These are phyloP conservation scores for Penicillium herquei DNA, from an alignment of 495 filamentous ascomycete species.

Conservation along the genomic window DNA sequence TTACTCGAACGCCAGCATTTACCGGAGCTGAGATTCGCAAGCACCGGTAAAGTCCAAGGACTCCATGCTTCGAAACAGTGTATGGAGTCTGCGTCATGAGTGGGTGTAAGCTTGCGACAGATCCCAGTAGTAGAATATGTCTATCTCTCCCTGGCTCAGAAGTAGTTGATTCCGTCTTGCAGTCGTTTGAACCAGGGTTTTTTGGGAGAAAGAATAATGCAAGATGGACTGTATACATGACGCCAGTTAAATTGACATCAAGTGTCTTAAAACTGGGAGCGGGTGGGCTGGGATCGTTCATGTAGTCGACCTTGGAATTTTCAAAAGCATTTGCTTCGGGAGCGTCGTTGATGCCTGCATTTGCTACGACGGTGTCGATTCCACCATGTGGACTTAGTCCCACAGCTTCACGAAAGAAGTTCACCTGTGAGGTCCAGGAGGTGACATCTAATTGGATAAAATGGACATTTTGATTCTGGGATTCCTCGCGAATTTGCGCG, in stretches of 20 bases:
- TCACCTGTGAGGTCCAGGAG: slow-evolving; percentile 13
- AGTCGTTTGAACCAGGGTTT: slow-evolving; percentile 7
- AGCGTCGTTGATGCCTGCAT: slow-evolving; percentile 10
- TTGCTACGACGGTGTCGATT: slow-evolving; percentile 13
- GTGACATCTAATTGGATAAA: slow-evolving; percentile 15
- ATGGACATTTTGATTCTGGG: slow-evolving; percentile 12
- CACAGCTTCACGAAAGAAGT: slow-evolving; percentile 10
- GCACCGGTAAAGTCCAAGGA: slow-evolving; percentile 10
- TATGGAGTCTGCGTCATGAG: slow-evolving; percentile 12
- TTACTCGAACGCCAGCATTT: slow-evolving; percentile 8
- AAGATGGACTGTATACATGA: slow-evolving; percentile 14
- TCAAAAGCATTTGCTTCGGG: slow-evolving; percentile 7
- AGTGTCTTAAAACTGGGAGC: slow-evolving; percentile 14
- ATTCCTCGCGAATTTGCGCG: slow-evolving; percentile 8
- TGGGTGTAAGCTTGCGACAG: slow-evolving; percentile 13
- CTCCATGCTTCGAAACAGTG: slow-evolving; percentile 11
- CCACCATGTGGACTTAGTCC: slow-evolving; percentile 9
- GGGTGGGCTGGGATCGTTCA: slow-evolving; percentile 11
- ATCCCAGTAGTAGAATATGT: slow-evolving; percentile 7
- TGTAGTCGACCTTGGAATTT: slow-evolving; percentile 8
- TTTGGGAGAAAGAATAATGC: slow-evolving; percentile 11
- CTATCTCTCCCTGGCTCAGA: slow-evolving; percentile 6
- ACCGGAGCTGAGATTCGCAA: slow-evolving; percentile 8
- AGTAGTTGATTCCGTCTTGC: neutral
- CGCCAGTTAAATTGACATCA: slow-evolving; percentile 11